Evolutionary conservation across 2,329 filamentous ascomycete species (phyloP).

Genomic region (Colletotrichum camelliae): DNA sequence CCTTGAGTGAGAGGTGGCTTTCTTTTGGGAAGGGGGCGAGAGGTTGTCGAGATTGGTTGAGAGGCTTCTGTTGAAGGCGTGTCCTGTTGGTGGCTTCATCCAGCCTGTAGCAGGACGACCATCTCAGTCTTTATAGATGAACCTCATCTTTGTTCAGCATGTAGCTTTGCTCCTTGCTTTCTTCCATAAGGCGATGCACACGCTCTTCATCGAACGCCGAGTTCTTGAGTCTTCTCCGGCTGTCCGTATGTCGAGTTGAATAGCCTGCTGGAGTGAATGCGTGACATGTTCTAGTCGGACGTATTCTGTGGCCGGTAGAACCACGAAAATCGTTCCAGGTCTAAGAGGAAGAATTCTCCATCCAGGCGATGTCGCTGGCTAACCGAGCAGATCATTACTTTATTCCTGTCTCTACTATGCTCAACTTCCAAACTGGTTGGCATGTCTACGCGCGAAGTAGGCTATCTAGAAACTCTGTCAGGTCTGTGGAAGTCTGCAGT

Average conservation of each 20-base stretch:
- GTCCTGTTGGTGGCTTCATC: not conserved
- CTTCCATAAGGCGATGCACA: no score
- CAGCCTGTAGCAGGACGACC: rapidly evolving
- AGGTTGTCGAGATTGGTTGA: not conserved
- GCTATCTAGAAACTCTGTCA: not conserved
- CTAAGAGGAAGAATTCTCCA: not conserved
- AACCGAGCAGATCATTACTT: not conserved
- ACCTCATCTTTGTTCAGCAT: not conserved
- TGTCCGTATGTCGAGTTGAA: no score
- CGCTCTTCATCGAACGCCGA: no score
- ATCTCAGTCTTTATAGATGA: not conserved
- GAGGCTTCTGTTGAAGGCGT: not conserved
- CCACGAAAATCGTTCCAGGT: not conserved
- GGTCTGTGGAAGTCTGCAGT: not conserved
- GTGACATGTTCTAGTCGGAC: no score
- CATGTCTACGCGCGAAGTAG: no score
- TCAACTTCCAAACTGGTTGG: no score
- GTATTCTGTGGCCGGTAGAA: no score
- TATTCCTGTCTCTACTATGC: not conserved
- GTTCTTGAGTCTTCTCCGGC: no score
- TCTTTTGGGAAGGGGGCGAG: not conserved
- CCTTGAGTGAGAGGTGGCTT: no score
- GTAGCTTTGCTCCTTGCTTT: not conserved
- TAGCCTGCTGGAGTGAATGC: no score
- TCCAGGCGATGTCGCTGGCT: not conserved